Conservation (phyloP, 1,139 yeast species). For the Diutina mesorugosa region DNA sequence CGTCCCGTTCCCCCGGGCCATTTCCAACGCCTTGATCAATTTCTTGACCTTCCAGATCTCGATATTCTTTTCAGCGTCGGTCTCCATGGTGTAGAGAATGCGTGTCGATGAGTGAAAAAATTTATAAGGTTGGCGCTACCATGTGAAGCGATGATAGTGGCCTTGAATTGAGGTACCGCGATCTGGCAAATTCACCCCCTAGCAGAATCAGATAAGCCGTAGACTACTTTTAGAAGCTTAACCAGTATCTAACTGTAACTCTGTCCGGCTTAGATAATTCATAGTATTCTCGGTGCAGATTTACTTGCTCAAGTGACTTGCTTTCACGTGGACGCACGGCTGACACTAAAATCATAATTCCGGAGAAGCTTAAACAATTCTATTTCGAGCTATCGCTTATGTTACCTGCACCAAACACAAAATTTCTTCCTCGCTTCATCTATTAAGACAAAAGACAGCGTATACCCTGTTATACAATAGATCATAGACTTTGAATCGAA, state of each 20-base stretch:
- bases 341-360: background rate
- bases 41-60: constrained; percentile 99
- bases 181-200: no score
- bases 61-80: constrained; percentile 87
- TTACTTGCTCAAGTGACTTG: background rate
- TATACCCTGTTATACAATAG: no score
- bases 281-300: background rate
- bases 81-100: constrained; percentile 5
- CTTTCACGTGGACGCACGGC: background rate
- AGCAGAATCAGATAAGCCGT: no score
- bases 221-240: no score
- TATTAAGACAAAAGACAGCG: no score
- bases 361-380: background rate
- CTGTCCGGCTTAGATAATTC: no score
- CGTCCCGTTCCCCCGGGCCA: constrained; percentile 96
- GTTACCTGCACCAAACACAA: background rate
- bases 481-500: no score
- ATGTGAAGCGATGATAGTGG: background rate
- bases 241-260: no score
- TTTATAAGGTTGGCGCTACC: background rate
- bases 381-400: no score
- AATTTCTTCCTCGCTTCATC: no score
- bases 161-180: background rate
- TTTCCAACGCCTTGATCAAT: constrained; percentile 71
- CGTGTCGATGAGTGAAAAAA: background rate